These are phyloP conservation scores for Phanerodontia chrysosporium DNA, from an alignment of 768 basidiomycete genomes.

Conservation along the genomic window DNA sequence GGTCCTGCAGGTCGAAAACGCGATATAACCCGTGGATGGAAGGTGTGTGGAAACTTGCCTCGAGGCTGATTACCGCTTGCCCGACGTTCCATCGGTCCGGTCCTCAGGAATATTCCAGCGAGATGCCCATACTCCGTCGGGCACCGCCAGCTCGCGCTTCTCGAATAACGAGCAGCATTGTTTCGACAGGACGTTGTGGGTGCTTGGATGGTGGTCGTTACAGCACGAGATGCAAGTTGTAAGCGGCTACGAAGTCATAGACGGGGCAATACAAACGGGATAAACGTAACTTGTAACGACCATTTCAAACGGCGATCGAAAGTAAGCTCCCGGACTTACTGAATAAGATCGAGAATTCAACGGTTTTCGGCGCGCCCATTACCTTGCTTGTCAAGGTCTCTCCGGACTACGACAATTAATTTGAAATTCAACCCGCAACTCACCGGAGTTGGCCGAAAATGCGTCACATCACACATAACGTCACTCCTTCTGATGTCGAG, in stretches of 20 bases:
- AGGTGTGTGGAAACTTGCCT: constrained; percentile 27
- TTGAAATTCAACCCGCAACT: too few species aligned
- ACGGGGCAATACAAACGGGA: background rate
- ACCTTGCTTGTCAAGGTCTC: too few species aligned
- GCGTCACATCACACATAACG: too few species aligned
- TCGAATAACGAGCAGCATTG: background rate
- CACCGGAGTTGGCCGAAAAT: too few species aligned
- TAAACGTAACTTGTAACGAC: background rate
- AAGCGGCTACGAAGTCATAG: background rate
- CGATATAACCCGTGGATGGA: constrained; percentile 13
- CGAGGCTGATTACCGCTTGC: constrained; percentile 32
- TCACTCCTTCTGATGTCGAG: too few species aligned
- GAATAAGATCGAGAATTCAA: too few species aligned
- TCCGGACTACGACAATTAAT: background rate
- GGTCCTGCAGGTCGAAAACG: constrained; percentile 10
- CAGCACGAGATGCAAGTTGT: background rate
- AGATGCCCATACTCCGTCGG: constrained; percentile 1
- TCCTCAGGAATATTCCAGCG: background rate
- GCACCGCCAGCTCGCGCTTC: background rate
- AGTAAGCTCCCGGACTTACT: background rate
- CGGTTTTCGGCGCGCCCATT: background rate
- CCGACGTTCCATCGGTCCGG: constrained; percentile 8
- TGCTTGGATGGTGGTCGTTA: background rate
- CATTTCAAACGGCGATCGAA: background rate
- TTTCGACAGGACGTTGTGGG: too few species aligned